A percentile compares a stretch with the other conserved stretches of the same genome.
These are phyloP conservation scores for Vigna angularis DNA, from an alignment of 306 rosid genomes.

Conservation along the genomic window DNA sequence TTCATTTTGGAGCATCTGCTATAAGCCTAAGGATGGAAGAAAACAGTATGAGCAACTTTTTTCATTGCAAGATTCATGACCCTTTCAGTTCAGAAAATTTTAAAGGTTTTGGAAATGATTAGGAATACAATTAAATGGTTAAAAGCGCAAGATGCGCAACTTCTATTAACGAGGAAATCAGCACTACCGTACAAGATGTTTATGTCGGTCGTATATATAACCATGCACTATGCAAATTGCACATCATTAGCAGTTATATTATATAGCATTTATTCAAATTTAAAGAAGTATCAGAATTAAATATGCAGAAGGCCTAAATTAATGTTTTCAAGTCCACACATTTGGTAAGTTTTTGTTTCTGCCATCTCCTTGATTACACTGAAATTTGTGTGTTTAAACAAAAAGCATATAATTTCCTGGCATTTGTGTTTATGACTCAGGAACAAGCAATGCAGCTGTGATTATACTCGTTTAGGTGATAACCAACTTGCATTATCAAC, in stretches of 20 bases:
- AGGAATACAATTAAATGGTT: constrained; percentile 16
- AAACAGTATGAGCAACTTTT: constrained; percentile 15
- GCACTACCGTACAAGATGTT: constrained; percentile 2
- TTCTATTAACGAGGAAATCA: constrained; percentile 30
- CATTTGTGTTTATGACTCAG: background rate
- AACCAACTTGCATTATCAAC: constrained; percentile 3
- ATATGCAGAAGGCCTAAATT: background rate
- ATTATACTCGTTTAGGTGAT: background rate
- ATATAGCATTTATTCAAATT: background rate
- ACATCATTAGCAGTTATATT: background rate
- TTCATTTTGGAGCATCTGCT: constrained; percentile 38
- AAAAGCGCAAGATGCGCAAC: constrained; percentile 34
- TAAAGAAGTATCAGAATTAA: background rate
- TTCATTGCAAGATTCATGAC: constrained; percentile 36
- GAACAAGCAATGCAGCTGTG: constrained; percentile 5
- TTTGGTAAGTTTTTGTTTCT: background rate
- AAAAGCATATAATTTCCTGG: background rate
- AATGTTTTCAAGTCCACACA: background rate
- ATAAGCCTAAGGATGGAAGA: constrained; percentile 17
- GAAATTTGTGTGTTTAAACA: background rate
- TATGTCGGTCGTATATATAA: background rate
- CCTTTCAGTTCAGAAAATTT: constrained; percentile 33
- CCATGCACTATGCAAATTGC: background rate
- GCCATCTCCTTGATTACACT: background rate
- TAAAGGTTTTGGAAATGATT: constrained; percentile 17